Percentiles rank a stretch among this genome's conserved stretches.
Conservation (phyloP, 192 early-diverging fungal species). For the Backusella morwellensis region DNA sequence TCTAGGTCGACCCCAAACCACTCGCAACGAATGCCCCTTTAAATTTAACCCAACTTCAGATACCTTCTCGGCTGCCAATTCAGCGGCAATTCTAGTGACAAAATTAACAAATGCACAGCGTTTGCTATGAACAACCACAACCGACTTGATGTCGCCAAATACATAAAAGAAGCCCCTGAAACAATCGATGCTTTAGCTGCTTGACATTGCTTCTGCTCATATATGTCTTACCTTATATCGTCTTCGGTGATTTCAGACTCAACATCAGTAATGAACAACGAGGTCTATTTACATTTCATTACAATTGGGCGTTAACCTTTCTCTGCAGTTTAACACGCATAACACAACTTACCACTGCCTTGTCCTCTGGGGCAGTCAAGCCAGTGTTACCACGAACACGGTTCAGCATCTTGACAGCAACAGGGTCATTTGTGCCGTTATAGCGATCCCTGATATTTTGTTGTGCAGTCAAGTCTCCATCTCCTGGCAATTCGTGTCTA, state of each 20-base stretch:
- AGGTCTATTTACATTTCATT: conserved; percentile 50
- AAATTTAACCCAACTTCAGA: conserved; percentile 69
- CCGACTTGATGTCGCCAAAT: conserved; percentile 88
- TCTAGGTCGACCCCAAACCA: conserved; percentile 83
- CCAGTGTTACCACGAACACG: conserved; percentile 52
- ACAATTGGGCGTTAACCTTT: not conserved
- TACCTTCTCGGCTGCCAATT: conserved; percentile 71
- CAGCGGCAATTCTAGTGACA: conserved; percentile 75
- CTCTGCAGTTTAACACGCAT: too few species aligned
- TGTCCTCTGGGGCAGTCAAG: conserved; percentile 73
- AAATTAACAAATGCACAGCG: conserved; percentile 93
- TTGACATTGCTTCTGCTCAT: too few species aligned
- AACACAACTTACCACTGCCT: conserved; percentile 55
- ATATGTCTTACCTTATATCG: conserved; percentile 58
- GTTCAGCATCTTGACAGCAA: conserved; percentile 80
- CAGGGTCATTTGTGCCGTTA: conserved; percentile 92
- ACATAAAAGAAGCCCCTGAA: conserved; percentile 65
- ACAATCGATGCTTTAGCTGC: not conserved
- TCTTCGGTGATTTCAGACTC: conserved; percentile 66
- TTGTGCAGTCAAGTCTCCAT: conserved; percentile 73
- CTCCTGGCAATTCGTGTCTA: conserved; percentile 88
- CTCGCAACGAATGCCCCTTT: conserved; percentile 65
- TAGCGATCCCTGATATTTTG: conserved; percentile 97
- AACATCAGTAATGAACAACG: conserved; percentile 83
- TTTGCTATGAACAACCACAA: conserved; percentile 76